Conservation (phyloP, 768 basidiomycete genomes). For the Boletus reticulatus region DNA sequence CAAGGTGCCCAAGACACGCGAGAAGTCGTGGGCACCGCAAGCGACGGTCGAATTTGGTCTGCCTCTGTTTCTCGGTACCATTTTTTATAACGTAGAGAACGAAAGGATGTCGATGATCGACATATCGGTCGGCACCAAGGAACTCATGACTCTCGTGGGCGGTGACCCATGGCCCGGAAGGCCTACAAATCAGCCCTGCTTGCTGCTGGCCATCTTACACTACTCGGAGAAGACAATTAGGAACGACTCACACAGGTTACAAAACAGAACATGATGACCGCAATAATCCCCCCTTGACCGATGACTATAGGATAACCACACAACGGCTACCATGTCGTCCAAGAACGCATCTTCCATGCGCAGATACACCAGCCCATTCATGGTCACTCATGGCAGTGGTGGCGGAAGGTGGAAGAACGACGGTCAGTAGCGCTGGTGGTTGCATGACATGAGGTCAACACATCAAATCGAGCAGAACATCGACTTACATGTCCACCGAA, state of each 20-base stretch:
- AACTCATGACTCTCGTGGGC: constrained; percentile 68
- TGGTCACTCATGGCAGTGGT: constrained; percentile 57
- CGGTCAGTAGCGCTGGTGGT: constrained; percentile 55
- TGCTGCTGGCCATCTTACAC: constrained; percentile 46
- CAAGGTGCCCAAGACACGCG: constrained; percentile 48
- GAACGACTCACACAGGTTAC: constrained; percentile 18
- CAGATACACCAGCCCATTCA: constrained; percentile 62
- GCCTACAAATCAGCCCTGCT: constrained; percentile 48
- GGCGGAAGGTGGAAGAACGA: constrained; percentile 65
- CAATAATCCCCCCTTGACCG: no score
- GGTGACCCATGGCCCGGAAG: constrained; percentile 58
- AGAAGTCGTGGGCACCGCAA: constrained; percentile 59
- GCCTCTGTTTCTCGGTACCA: no score
- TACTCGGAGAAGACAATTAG: constrained; percentile 43
- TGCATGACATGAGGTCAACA: constrained; percentile 17
- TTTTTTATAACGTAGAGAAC: background rate
- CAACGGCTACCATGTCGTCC: constrained; percentile 66
- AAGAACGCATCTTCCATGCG: constrained; percentile 65
- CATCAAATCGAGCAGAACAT: no score
- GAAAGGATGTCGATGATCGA: constrained; percentile 39
- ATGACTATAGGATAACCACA: constrained; percentile 34
- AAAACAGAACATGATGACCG: constrained; percentile 4
- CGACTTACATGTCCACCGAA: constrained; percentile 63
- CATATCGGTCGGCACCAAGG: constrained; percentile 64
- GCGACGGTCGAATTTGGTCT: constrained; percentile 61